Conservation (phyloP, 129 eudicot species). For the Logfia minima region DNA sequence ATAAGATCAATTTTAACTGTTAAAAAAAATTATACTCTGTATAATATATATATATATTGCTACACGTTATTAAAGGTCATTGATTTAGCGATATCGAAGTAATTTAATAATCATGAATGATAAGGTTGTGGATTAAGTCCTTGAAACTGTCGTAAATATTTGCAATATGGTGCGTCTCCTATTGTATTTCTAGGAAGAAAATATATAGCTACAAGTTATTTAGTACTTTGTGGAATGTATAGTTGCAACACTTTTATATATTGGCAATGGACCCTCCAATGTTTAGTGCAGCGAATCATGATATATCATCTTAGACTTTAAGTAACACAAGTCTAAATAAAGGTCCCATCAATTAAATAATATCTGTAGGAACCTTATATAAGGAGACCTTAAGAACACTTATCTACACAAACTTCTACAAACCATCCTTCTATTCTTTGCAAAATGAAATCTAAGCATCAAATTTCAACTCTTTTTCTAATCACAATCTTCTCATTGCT, state of each 20-base stretch:
- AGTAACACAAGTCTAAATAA: constrained; percentile 18
- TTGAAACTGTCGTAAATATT: no score
- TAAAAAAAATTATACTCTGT: no score
- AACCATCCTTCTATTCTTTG: constrained; percentile 8
- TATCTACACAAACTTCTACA: constrained; percentile 21
- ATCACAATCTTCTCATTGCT: constrained; percentile 35
- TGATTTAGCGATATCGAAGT: no score
- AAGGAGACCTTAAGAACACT: constrained; percentile 26
- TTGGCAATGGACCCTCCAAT: constrained; percentile 24
- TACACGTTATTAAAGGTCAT: no score
- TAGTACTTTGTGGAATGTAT: constrained; percentile 3
- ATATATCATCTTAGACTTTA: constrained; percentile 35
- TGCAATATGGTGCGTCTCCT: no score
- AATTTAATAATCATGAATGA: no score
- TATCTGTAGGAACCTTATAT: constrained; percentile 15
- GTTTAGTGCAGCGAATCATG: constrained; percentile 45
- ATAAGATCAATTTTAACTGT: no score
- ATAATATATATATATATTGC: no score
- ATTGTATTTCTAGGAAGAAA: no score
- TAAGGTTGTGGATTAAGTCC: no score
- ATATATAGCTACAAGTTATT: no score
- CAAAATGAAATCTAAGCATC: constrained; percentile 32
- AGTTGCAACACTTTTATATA: not conserved
- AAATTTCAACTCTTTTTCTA: constrained; percentile 12
- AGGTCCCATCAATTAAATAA: constrained; percentile 5